Evolutionary conservation across 2,329 filamentous ascomycete genomes (phyloP), one percentile per base, ranked within the genome.

Genomic region (Fusarium lyarnte): DNA sequence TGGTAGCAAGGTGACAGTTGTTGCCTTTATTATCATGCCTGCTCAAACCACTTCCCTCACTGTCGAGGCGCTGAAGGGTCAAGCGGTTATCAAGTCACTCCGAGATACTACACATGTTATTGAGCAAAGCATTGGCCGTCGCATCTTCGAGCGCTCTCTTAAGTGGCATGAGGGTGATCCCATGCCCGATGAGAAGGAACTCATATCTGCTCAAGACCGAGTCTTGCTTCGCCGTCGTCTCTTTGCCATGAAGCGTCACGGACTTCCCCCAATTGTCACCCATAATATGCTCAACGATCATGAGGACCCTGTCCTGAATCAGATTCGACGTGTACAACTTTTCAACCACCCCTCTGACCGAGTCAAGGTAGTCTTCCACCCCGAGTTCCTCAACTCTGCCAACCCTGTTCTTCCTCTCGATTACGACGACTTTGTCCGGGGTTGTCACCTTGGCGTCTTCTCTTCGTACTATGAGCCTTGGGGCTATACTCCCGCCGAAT

Each of bases 1-100:
- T 12, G 94, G 94, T 53, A 97, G 94, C 76, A 97, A 96, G 84
- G 95, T 92, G 80, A 98, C 96, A 0, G 92, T 99, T 12, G 95
- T 99, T 23, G 95, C 96, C 25, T 99, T 99, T 81, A 93, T 99
- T 82, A 98, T 99, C 81, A 97, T 99, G 94, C 96, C 96, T 6
- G 96, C 96, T 2, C 94, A 98, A 83, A 98, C 95, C 4, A 93
- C 94, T 12, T 98, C 95, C 1, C 87, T 99, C 60, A 97, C 96
- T 0, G 96, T 98, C 4, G 96, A 98, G 81, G 94, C 96, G 2
- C 88, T 99, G 70, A 97, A 97, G 83, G 96, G 96, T 49, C 96
- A 99, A 83, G 96, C 96, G 1, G 95, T 98, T 45, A 95, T 98
- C 84, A 99, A 98, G 84, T 97, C 95, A 29, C 87, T 99, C 64